Base-by-base conservation (phyloP, 2,329 filamentous ascomycete species). In the Cryoendolithus antarcticus region DNA sequence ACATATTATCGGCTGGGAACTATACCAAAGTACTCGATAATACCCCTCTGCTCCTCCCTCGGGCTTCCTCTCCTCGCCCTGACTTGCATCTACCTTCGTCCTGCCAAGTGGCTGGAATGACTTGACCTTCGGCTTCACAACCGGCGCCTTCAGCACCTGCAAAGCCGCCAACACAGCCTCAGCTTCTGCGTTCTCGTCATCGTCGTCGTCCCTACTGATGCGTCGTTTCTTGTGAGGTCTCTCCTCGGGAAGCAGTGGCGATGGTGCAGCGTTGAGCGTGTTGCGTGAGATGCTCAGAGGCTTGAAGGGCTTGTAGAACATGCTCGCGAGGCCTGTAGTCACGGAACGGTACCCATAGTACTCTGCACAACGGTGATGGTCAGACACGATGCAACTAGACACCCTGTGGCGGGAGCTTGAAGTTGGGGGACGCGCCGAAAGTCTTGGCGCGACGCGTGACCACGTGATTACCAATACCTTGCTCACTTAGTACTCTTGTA, bases 181-280 rank as follows among this genome's bases (percentile, higher is more conserved):
- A 9, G 46, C 44, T 28, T 44, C 45, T 30, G 50, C 52, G 33
- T 49, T 40, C 30, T 61, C 49, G 9, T 47, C 44, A 29, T 44
- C 45, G 30, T 51, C 52, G 34, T 49, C 39, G 30, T 61, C 52
- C 10, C 52, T 48, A 32, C 58, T 62, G 28, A 62, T 57, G 35
- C 63, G 58, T 33, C 62, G 57, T 47, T 60, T 65, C 51, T 67
- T 67, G 9, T 49, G 44, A n/a, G 62, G 60, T 35, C 62, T 63
- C 39, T 51, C 48, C 9, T 37, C 39, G 9, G 54, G 48, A 34
- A 45, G 32, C 27, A 13, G 19, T 37, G 43, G 39, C 27, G 33
- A 32, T 4, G 35, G 33, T 2, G 29, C 29, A 3, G 21, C 30
- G 33, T 39, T 34, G 4, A 41, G 27, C 9, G 41, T 34, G 9